Conservation (phyloP, 805 yeast genomes). For the Starmerella vitae region DNA sequence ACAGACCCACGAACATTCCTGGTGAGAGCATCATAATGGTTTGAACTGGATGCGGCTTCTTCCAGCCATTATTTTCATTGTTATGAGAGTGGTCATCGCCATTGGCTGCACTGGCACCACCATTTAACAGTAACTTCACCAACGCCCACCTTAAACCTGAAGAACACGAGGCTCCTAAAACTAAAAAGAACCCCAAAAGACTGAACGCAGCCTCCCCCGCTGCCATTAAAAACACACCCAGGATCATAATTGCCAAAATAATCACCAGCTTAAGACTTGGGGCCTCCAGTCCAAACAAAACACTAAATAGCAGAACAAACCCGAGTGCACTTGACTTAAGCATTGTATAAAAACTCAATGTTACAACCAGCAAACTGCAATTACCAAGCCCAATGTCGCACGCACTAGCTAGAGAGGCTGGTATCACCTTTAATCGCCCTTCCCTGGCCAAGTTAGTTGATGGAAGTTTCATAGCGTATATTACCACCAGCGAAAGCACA, state of each 20-base stretch:
- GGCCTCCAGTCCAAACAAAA: slow-evolving; percentile 62
- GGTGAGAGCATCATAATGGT: slow-evolving; percentile 81
- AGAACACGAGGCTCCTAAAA: slow-evolving; percentile 62
- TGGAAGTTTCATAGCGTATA: slow-evolving; percentile 4
- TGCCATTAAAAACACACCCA: slow-evolving; percentile 83
- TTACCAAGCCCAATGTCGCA: slow-evolving; percentile 93
- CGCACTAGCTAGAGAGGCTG: slow-evolving; percentile 77
- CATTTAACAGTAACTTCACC: slow-evolving; percentile 66
- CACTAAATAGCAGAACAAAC: slow-evolving; percentile 80
- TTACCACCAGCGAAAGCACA: slow-evolving; percentile 33
- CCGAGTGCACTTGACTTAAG: slow-evolving; percentile 78
- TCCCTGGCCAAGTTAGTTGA: not conserved
- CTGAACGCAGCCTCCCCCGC: slow-evolving; percentile 29
- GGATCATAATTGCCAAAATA: slow-evolving; percentile 66
- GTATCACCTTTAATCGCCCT: slow-evolving; percentile 35
- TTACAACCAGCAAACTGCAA: slow-evolving; percentile 61
- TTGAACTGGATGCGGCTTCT: slow-evolving; percentile 47
- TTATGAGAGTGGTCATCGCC: not conserved
- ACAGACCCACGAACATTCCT: slow-evolving; percentile 53
- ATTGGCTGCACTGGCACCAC: slow-evolving; percentile 26
- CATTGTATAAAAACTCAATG: slow-evolving; percentile 82
- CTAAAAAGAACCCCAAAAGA: slow-evolving; percentile 54
- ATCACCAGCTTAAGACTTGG: slow-evolving; percentile 53
- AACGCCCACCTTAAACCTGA: slow-evolving; percentile 93
- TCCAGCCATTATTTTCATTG: not conserved